Percentiles rank a stretch among this genome's conserved stretches.
Evolutionary conservation across 768 basidiomycete species (phyloP).

Genomic region (Kwoniella shandongensis): DNA sequence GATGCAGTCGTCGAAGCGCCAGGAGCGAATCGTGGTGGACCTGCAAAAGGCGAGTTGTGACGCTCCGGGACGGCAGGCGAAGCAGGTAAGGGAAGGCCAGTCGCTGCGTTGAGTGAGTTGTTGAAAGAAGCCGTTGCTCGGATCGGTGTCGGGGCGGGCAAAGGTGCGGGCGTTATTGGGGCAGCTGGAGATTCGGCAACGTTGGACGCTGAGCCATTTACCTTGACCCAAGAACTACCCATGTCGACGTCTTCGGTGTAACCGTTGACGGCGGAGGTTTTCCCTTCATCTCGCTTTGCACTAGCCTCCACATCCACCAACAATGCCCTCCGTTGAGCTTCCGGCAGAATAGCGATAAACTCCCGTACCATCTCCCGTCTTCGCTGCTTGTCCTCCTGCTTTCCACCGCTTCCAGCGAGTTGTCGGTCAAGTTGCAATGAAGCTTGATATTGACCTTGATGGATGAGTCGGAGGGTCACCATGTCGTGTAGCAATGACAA

Average conservation of each 20-base stretch:
- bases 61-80: constrained; percentile 6
- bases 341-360: constrained; percentile 45
- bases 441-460: constrained; percentile 46
- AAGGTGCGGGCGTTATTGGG: background rate
- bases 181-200: background rate
- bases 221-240: constrained; percentile 11
- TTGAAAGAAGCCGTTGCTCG: constrained; percentile 6
- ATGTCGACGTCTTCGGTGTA: constrained; percentile 14
- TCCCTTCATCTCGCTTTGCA: constrained; percentile 9
- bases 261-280: constrained; percentile 1
- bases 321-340: constrained; percentile 36
- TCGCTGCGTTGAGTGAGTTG: constrained; percentile 6
- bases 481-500: constrained; percentile 41
- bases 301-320: constrained; percentile 18
- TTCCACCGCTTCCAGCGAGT: constrained; percentile 33
- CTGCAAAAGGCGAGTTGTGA: constrained; percentile 33
- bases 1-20: constrained; percentile 11
- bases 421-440: constrained; percentile 42
- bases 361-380: constrained; percentile 48
- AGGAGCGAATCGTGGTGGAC: constrained; percentile 41
- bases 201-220: background rate
- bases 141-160: constrained; percentile 12
- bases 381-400: constrained; percentile 39
- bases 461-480: constrained; percentile 44
- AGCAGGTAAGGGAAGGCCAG: background rate